Base-by-base conservation (phyloP, 164 flowering plant genomes). In the Liriodendron chinense region DNA sequence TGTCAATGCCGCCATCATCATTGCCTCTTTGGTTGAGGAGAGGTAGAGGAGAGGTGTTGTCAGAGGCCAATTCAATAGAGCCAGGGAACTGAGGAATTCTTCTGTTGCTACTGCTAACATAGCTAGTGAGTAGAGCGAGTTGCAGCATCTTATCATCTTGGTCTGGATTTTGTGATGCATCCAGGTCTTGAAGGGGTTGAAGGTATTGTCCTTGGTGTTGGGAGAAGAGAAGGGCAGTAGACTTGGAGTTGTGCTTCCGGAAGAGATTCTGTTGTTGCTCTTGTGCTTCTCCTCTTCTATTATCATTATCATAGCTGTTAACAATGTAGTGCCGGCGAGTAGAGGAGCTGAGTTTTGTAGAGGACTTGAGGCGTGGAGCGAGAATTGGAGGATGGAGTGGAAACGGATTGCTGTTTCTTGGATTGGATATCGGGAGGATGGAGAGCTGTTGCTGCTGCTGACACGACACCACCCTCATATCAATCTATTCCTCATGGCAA, bases 51-150 rank as follows among this genome's bases (percentile, higher is more conserved):
- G 88, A 84, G 14, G 82, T 9, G 50, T 71, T 75, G 1, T 48
- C 14, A 53, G 74, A 2, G 22, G 16, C 65, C 47, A 34, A 56
- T 24, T 21, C 16, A 24, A 83, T 68, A 81, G 97, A 88, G 23
- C 97, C 97, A 0, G 97, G 94, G 70, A 93, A 93, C 65, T 80
- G 85, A 14, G 94, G 95, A 65, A 84, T 76, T 47, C 90, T 82
- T 76, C 49, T 61, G 26, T 72, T 76, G 21, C 87, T 87, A 43
- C 82, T 74, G 43, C 43, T 34, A 34, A 1, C n/a, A n/a, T n/a
- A 75, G 78, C 1, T 63, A 25, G 47, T 47, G 56, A 9, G 47
- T 26, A 86, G 82, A 2, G 94, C 83, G 10, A 86, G 48, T 73
- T 88, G 61, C 86, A 86, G 74, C 75, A 71, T 75, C 1, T 78